Conservation (phyloP, 2,329 filamentous ascomycete genomes). For the Colletotrichum tabaci region DNA sequence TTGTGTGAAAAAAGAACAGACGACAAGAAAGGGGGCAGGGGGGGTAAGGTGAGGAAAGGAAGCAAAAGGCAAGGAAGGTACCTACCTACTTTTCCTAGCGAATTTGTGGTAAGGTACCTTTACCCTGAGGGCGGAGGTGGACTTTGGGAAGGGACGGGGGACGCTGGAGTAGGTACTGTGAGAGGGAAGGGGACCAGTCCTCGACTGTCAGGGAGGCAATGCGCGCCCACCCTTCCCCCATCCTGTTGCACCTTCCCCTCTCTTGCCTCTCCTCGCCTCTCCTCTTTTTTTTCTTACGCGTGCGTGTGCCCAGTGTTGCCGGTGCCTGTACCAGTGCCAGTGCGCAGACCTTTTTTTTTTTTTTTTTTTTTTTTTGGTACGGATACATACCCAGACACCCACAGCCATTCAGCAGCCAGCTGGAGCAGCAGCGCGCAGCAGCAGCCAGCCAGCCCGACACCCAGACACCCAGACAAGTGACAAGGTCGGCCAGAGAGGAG, state of each 20-base stretch:
- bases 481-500: conserved; percentile 6
- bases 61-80: conserved; percentile 16
- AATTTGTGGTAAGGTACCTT: conserved; percentile 30
- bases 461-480: conserved; percentile 18
- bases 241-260: conserved; percentile 31
- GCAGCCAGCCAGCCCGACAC: conserved; percentile 12
- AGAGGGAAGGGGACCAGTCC: conserved; percentile 15
- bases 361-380: conserved; percentile 19
- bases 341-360: conserved; percentile 35
- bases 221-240: conserved; percentile 34
- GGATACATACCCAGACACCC: conserved; percentile 26
- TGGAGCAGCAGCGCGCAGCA: conserved; percentile 16
- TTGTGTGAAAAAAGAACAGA: conserved; percentile 11
- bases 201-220: conserved; percentile 39
- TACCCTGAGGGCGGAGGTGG: conserved; percentile 32
- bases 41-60: conserved; percentile 20
- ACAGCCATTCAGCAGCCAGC: conserved; percentile 38
- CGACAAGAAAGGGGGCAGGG: conserved; percentile 12
- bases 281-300: conserved; percentile 13
- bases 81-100: conserved; percentile 20
- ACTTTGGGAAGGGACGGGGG: conserved; percentile 29
- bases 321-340: conserved; percentile 28
- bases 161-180: conserved; percentile 7
- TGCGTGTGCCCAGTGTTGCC: conserved; percentile 24
- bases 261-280: conserved; percentile 31